A percentile compares a stretch with the other conserved stretches of the same genome.
phyloP scores from a whole-genome alignment of 148 eudicot species.

The Arbutus unedo region DNA sequence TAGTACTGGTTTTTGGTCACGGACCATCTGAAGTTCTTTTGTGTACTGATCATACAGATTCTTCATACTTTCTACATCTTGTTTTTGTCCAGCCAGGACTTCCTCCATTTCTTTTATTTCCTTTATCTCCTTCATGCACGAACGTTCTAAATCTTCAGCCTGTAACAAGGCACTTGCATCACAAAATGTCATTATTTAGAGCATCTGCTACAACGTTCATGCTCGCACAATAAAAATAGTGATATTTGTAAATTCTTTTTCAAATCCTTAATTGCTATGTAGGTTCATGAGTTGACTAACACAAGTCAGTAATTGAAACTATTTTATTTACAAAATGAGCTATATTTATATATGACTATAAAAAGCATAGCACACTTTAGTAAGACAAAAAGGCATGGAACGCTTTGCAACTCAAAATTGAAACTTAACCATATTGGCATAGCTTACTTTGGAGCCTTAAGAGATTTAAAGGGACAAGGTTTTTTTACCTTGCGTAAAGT shows the following conservation, averaged over 20 bases:
- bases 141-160: constrained; percentile 59
- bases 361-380: not conserved
- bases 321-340: not conserved
- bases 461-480: not conserved
- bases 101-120: constrained; percentile 49
- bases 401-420: not conserved
- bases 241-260: not conserved
- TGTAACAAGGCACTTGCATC: constrained; percentile 19
- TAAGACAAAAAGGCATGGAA: not conserved
- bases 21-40: constrained; percentile 48
- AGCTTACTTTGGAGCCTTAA: constrained; percentile 3
- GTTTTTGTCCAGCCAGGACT: constrained; percentile 34
- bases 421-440: not conserved
- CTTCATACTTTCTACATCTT: constrained; percentile 48
- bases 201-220: not conserved
- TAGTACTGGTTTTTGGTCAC: constrained; percentile 44
- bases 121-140: constrained; percentile 33
- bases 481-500: constrained; percentile 44
- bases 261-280: not conserved
- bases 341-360: not conserved
- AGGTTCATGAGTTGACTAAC: not conserved
- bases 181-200: not conserved
- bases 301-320: not conserved
- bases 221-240: not conserved
- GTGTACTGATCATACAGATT: constrained; percentile 35